These are phyloP conservation scores for Botrytis squamosa DNA, from an alignment of 2,329 filamentous ascomycete genomes.

Conservation along the genomic window DNA sequence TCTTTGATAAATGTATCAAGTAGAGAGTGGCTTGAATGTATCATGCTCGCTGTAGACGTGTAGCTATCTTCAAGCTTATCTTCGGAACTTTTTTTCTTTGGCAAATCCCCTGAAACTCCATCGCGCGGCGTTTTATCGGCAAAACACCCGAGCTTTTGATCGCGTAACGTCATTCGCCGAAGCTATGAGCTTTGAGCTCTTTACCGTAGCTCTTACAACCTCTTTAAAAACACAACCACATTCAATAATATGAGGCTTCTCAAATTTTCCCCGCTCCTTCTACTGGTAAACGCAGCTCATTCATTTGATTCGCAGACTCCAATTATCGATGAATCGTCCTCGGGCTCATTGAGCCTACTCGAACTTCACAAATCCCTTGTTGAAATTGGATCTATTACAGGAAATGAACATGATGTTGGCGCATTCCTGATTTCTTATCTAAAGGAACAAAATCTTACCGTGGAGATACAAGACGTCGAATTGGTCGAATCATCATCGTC, in stretches of 20 bases:
- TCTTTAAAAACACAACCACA: neutral
- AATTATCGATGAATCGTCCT: slow-evolving; percentile 21
- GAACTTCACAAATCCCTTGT: slow-evolving; percentile 63
- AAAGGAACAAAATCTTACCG: slow-evolving; percentile 55
- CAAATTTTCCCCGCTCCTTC: slow-evolving; percentile 20
- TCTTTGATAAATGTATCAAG: neutral
- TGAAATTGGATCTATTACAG: slow-evolving; percentile 60
- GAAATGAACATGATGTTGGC: slow-evolving; percentile 59
- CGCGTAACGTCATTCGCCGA: slow-evolving; percentile 6
- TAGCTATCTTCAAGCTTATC: neutral
- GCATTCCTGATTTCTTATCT: slow-evolving; percentile 59
- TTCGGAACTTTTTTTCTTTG: neutral
- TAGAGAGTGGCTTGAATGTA: neutral
- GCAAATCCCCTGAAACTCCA: neutral
- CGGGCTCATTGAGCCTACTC: slow-evolving; percentile 44
- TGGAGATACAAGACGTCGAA: slow-evolving; percentile 55
- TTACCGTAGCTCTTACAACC: slow-evolving; percentile 1
- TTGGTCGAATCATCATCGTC: slow-evolving; percentile 24
- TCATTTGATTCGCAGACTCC: slow-evolving; percentile 28
- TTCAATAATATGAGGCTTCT: slow-evolving; percentile 30
- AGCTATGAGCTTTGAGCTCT: neutral
- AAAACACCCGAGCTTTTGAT: neutral
- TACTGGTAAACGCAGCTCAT: slow-evolving; percentile 25
- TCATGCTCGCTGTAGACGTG: neutral
- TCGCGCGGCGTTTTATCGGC: slow-evolving; percentile 4